Base-by-base conservation (phyloP, 73 alveolate genomes). In the Paramecium octaurelia region DNA sequence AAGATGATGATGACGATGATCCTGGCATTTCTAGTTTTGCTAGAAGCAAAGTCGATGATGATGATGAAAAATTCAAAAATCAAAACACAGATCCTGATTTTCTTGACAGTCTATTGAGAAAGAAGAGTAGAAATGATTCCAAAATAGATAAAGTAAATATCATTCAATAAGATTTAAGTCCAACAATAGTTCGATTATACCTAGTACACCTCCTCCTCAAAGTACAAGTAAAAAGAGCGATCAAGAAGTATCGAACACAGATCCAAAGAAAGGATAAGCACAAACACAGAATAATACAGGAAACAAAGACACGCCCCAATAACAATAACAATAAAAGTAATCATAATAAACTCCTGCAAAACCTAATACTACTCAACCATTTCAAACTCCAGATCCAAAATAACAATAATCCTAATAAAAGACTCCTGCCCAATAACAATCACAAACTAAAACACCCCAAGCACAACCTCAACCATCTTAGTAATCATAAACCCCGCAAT, bases 1-100 rank as follows among this genome's bases (percentile, higher is more conserved):
- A 75, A 42, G 88, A 75, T 75, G 88, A 75, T 75, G 88, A 75
- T 35, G 88, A 75, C 16, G 88, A 75, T 42, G 88, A 75, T 75
- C 46, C 34, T 35, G 68, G 60, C 6, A 75, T 42, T 3, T 38
- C 58, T 16, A 38, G 68, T 42, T 75, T 75, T 42, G 60, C 88
- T n/a, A 29, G 68, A 35, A 38, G 68, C 9, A 75, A 75, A 75
- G 88, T 75, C 18, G 88, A 75, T 75, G 88, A 75, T 75, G 88
- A 75, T 75, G 88, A 75, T 75, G 88, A 75, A 36, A 75, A 75
- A 75, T 75, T 75, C 60, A 75, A 75, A 38, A 75, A 75, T 35
- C 59, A 75, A 38, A 38, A 75, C 10, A 38, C 40, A 16, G 88
- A 75, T 42, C 58, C 68, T 10, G 88, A 75, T 38, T 75, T 75